phyloP scores from a whole-genome alignment of 1,284 basidiomycete genomes.

The Termitomyces sp. region DNA sequence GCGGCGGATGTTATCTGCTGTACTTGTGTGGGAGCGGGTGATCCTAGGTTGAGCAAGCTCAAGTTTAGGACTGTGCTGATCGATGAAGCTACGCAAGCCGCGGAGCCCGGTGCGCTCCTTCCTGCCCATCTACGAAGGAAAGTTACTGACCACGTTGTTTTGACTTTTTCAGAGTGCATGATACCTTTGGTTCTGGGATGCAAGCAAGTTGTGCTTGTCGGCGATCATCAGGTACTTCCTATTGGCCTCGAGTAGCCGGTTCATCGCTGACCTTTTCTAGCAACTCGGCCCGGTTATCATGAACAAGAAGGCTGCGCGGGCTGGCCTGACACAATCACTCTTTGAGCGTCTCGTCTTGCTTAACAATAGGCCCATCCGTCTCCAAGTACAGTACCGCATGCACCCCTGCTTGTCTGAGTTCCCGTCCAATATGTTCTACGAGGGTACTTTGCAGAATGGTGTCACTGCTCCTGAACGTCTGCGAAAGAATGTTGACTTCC shows the following conservation, averaged over 20 bases:
- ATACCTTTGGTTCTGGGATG: slow-evolving; percentile 97
- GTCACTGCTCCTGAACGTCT: slow-evolving; percentile 97
- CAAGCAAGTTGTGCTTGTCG: slow-evolving; percentile 98
- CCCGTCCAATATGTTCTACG: slow-evolving; percentile 99
- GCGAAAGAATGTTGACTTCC: slow-evolving; percentile 97
- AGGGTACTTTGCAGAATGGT: slow-evolving; percentile 97
- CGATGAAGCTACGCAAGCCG: slow-evolving; percentile 98
- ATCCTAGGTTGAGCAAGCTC: slow-evolving; percentile 91
- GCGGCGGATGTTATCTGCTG: slow-evolving; percentile 98
- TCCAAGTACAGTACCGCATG: slow-evolving; percentile 99
- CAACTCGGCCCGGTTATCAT: slow-evolving; percentile 99
- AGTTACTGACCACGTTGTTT: slow-evolving; percentile 12
- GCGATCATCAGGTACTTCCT: slow-evolving; percentile 76
- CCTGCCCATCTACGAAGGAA: slow-evolving; percentile 6
- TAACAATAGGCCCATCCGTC: slow-evolving; percentile 93
- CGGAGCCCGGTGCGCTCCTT: slow-evolving; percentile 79
- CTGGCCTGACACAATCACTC: slow-evolving; percentile 94
- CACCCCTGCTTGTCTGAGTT: slow-evolving; percentile 99
- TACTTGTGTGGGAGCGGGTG: slow-evolving; percentile 97
- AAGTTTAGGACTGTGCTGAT: slow-evolving; percentile 99
- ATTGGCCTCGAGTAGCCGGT: background rate
- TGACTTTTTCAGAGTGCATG: slow-evolving; percentile 79
- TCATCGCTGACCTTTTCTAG: slow-evolving; percentile 26
- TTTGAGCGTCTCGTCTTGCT: slow-evolving; percentile 97
- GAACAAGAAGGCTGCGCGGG: slow-evolving; percentile 99